Evolutionary conservation across 805 yeast species (phyloP).

Genomic region (Monosporozyma solicola): DNA sequence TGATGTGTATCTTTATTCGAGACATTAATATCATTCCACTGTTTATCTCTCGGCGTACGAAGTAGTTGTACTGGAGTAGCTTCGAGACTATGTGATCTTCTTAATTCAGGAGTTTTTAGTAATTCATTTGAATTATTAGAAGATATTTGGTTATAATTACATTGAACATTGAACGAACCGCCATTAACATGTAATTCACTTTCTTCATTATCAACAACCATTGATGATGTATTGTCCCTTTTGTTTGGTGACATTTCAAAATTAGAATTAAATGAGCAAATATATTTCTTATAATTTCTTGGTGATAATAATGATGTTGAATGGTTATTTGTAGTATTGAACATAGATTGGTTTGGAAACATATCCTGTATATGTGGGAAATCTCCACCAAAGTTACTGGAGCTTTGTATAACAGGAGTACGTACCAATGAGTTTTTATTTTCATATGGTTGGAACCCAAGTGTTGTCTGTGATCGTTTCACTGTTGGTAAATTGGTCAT

Average conservation of each 20-base stretch:
- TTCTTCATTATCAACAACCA: neutral
- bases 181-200: neutral
- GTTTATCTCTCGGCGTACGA: slow-evolving; percentile 18
- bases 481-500: neutral
- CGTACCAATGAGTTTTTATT: neutral
- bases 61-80: slow-evolving; percentile 19
- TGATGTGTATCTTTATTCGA: neutral
- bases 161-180: neutral
- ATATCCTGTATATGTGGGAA: neutral
- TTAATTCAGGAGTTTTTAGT: slow-evolving; percentile 18
- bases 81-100: slow-evolving; percentile 11
- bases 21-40: neutral
- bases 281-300: slow-evolving; percentile 21
- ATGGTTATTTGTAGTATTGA: neutral
- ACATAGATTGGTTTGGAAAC: neutral
- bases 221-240: slow-evolving; percentile 1
- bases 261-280: slow-evolving; percentile 29
- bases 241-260: slow-evolving; percentile 24
- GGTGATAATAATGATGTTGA: slow-evolving; percentile 12
- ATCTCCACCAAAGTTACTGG: neutral
- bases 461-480: slow-evolving; percentile 12
- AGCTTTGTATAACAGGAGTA: neutral
- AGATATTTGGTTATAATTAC: neutral
- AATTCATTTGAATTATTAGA: slow-evolving; percentile 1
- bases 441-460: slow-evolving; percentile 7